Conservation (phyloP, 2,329 filamentous ascomycete genomes). For the Epichloe coenophiala region DNA sequence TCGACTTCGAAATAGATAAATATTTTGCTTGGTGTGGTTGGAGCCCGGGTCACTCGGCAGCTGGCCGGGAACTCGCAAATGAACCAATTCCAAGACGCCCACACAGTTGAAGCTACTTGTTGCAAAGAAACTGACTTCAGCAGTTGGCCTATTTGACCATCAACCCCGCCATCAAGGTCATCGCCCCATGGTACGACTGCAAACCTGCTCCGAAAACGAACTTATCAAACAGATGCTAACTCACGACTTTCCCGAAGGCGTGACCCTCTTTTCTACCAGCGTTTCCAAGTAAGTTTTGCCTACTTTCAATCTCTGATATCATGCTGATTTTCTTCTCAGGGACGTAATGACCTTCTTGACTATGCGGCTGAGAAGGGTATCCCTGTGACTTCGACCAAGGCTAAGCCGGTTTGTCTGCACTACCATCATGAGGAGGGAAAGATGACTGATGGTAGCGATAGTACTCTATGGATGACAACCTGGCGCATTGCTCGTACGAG, state of each 20-base stretch:
- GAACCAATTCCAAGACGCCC: not conserved
- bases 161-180: slow-evolving; percentile 1
- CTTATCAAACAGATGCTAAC: not conserved
- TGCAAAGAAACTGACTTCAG: not conserved
- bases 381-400: slow-evolving; percentile 3
- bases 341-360: slow-evolving; percentile 1
- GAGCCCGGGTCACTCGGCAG: not conserved
- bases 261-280: slow-evolving; percentile 1
- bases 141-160: not conserved
- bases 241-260: not conserved
- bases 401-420: not conserved
- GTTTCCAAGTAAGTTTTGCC: not conserved
- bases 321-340: not conserved
- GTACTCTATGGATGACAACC: slow-evolving; percentile 4
- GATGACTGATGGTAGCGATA: not conserved
- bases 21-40: not conserved
- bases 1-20: not conserved
- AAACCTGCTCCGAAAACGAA: not conserved
- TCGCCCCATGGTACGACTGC: slow-evolving; percentile 1
- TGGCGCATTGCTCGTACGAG: slow-evolving; percentile 3
- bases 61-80: not conserved
- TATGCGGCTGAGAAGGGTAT: slow-evolving; percentile 1
- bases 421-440: not conserved
- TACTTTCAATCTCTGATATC: not conserved
- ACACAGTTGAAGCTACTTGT: not conserved